Evolutionary conservation across 1,284 basidiomycete species (phyloP).

Genomic region (Cryptococcus sp.): DNA sequence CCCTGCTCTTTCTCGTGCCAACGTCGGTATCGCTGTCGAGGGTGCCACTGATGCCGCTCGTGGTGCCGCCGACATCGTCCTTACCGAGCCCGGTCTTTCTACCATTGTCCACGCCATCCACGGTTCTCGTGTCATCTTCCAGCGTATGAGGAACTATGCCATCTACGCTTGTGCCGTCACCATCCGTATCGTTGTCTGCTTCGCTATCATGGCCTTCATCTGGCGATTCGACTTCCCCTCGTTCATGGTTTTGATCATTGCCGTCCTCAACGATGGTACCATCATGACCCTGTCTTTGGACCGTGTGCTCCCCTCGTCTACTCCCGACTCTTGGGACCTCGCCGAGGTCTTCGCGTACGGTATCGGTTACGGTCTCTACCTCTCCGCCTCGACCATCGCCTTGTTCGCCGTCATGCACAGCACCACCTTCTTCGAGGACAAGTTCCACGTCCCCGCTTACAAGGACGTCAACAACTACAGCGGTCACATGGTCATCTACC

Average conservation of each 20-base stretch:
- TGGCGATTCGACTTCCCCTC: conserved; percentile 97
- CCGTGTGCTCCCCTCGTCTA: conserved; percentile 88
- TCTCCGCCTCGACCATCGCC: conserved; percentile 82
- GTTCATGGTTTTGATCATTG: conserved; percentile 98
- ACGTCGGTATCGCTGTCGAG: conserved; percentile 96
- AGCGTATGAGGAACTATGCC: conserved; percentile 95
- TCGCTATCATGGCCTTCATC: conserved; percentile 90
- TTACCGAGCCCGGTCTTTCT: conserved; percentile 92
- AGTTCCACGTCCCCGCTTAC: conserved; percentile 70
- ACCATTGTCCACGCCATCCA: conserved; percentile 96
- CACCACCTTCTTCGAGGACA: conserved; percentile 86
- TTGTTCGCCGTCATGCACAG: conserved; percentile 83
- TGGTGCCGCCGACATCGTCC: conserved; percentile 92
- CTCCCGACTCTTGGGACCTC: conserved; percentile 93
- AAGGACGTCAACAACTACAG: conserved; percentile 54
- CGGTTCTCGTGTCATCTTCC: conserved; percentile 94
- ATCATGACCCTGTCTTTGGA: conserved; percentile 99
- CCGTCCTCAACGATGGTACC: conserved; percentile 94
- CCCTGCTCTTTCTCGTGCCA: conserved; percentile 88
- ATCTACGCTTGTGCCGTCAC: conserved; percentile 94
- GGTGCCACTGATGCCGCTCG: conserved; percentile 94
- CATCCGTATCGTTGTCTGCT: conserved; percentile 97
- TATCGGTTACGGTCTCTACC: conserved; percentile 89
- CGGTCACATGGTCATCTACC: conserved; percentile 68
- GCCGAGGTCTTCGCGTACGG: conserved; percentile 95